Conservation (phyloP, 208 protist species). For the Crithidia acanthocephali region DNA sequence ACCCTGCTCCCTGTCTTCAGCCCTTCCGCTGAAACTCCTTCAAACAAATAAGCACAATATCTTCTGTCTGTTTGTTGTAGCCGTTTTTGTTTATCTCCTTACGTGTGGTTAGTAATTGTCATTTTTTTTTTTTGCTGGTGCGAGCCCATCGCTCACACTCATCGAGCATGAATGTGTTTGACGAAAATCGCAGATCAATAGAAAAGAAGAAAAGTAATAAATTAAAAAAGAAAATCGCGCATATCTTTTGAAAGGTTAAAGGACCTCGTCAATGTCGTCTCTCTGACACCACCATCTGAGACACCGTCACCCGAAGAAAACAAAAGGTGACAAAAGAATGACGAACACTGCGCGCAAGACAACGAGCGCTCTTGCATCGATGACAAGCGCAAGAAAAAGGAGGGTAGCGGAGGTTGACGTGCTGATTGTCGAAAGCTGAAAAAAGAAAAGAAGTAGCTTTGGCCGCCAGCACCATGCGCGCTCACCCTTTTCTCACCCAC, state of each 20-base stretch:
- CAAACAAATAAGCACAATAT: neutral
- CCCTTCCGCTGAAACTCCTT: neutral
- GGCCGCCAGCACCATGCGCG: too few relatives aligned
- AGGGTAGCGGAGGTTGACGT: neutral
- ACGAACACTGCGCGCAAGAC: constrained; percentile 10
- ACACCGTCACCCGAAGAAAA: neutral
- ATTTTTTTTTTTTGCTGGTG: constrained; percentile 8
- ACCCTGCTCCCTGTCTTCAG: neutral
- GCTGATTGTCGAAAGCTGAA: too few relatives aligned
- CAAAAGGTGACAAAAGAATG: constrained; percentile 14
- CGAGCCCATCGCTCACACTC: neutral
- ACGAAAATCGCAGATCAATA: too few relatives aligned
- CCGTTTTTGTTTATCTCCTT: neutral
- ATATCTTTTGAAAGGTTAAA: constrained; percentile 13
- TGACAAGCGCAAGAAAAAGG: constrained; percentile 13
- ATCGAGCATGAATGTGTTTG: neutral
- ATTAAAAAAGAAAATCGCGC: constrained; percentile 3
- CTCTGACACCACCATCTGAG: constrained; percentile 1
- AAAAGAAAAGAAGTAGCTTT: too few relatives aligned
- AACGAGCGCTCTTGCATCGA: neutral
- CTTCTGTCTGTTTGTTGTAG: neutral
- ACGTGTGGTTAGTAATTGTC: neutral
- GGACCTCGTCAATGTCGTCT: constrained; percentile 6
- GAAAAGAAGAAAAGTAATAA: constrained; percentile 8
- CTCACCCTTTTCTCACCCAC: too few relatives aligned